These are phyloP conservation scores for Dioscorea alata DNA, from an alignment of 106 monocot genomes.

Conservation along the genomic window DNA sequence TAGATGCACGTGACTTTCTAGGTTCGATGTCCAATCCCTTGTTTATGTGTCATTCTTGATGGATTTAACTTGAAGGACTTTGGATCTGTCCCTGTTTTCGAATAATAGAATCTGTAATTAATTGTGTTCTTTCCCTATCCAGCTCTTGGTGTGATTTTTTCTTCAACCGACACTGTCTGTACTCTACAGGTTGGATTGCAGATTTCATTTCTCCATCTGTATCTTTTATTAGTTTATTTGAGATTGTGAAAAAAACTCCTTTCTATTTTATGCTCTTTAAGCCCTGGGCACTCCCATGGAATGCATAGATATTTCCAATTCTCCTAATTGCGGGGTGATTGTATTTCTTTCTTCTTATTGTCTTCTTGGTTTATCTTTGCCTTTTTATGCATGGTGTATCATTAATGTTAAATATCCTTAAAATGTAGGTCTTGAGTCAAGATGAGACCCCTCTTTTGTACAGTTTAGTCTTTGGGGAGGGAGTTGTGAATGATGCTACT, in stretches of 20 bases:
- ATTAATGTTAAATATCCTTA: neutral
- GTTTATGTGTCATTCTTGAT: neutral
- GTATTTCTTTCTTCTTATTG: too few species aligned
- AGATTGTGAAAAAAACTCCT: too few species aligned
- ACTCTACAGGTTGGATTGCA: slow-evolving; percentile 51
- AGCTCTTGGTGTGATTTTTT: slow-evolving; percentile 86
- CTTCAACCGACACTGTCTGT: slow-evolving; percentile 83
- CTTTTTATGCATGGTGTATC: too few species aligned
- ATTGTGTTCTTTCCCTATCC: slow-evolving; percentile 10
- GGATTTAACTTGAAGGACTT: neutral
- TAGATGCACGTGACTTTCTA: slow-evolving; percentile 53
- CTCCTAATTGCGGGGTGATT: too few species aligned
- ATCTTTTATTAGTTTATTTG: too few species aligned
- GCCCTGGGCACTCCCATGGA: too few species aligned
- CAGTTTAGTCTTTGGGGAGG: slow-evolving; percentile 90
- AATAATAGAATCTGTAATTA: neutral
- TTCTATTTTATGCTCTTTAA: too few species aligned
- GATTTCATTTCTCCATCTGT: too few species aligned
- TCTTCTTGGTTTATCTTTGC: too few species aligned
- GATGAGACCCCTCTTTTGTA: slow-evolving; percentile 76
- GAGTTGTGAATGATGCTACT: slow-evolving; percentile 87
- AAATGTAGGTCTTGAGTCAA: slow-evolving; percentile 52
- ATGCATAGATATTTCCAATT: too few species aligned
- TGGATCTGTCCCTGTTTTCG: too few species aligned
- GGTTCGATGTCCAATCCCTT: slow-evolving; percentile 27